Evolutionary conservation across 352 stramenopile genomes (phyloP).

Genomic region (Globisporangium recalcitrans): DNA sequence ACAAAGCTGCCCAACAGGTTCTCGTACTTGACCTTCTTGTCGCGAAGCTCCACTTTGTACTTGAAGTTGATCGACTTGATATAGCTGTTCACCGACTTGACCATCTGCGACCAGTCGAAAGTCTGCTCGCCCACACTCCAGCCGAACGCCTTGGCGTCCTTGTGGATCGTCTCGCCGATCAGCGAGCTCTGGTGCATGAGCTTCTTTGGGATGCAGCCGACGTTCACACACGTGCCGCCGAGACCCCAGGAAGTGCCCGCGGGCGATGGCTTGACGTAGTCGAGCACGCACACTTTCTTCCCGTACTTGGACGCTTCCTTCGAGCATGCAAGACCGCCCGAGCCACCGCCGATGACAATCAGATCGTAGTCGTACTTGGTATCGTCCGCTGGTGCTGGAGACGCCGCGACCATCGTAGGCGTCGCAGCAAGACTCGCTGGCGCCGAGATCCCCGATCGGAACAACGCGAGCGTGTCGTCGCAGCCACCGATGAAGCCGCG

Average conservation of each 20-base stretch:
- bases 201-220: constrained; percentile 99
- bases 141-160: constrained; percentile 86
- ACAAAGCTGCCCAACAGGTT: constrained; percentile 92
- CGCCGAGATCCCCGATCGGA: constrained; percentile 41
- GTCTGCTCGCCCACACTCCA: constrained; percentile 52
- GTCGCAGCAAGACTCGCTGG: constrained; percentile 7
- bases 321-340: constrained; percentile 90
- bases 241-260: constrained; percentile 89
- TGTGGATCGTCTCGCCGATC: constrained; percentile 84
- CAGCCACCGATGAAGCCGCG: constrained; percentile 61
- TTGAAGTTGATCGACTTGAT: constrained; percentile 99
- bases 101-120: constrained; percentile 91
- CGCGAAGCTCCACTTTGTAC: constrained; percentile 94
- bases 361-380: constrained; percentile 75
- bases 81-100: constrained; percentile 94
- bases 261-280: constrained; percentile 93
- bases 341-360: constrained; percentile 79
- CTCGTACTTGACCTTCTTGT: constrained; percentile 94
- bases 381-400: constrained; percentile 14
- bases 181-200: constrained; percentile 96
- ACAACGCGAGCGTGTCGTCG: constrained; percentile 56
- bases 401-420: background rate
- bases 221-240: constrained; percentile 98
- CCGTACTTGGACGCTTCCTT: constrained; percentile 93
- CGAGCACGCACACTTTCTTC: constrained; percentile 93